Evolutionary conservation across 164 flowering plant species (phyloP).

Genomic region (Annona squamosa): DNA sequence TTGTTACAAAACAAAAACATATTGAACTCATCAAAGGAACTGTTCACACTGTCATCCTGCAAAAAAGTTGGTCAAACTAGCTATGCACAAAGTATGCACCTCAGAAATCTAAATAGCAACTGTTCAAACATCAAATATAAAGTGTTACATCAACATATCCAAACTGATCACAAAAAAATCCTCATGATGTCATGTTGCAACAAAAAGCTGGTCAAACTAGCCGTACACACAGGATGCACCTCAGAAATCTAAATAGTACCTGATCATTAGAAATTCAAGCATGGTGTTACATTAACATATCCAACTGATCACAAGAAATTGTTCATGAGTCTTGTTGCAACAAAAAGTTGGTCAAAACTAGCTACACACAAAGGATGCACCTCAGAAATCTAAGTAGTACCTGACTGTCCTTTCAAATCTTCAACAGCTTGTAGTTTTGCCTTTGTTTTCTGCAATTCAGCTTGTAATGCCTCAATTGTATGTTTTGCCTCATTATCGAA

Average conservation of each 20-base stretch:
- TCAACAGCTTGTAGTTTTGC: slow-evolving; percentile 87
- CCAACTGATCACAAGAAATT: not conserved
- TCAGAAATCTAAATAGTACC: not conserved
- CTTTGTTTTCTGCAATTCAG: slow-evolving; percentile 76
- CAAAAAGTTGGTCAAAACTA: not conserved
- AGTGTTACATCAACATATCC: not conserved
- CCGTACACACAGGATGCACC: not conserved
- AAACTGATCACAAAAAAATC: not conserved
- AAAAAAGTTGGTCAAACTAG: not conserved
- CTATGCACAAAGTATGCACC: not conserved
- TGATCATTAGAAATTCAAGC: not conserved
- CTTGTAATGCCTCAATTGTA: slow-evolving; percentile 76
- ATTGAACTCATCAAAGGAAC: too few species aligned
- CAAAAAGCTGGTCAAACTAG: not conserved
- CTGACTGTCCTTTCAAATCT: slow-evolving; percentile 83
- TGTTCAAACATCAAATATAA: too few species aligned
- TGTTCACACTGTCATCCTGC: not conserved
- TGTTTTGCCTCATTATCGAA: slow-evolving; percentile 88
- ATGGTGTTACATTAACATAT: not conserved
- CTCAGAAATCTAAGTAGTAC: slow-evolving; percentile 21
- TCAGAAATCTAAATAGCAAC: not conserved
- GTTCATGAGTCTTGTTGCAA: not conserved
- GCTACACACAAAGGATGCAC: not conserved
- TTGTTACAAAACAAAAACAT: too few species aligned
- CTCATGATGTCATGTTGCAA: not conserved